Evolutionary conservation across 2,329 filamentous ascomycete species (phyloP).

Genomic region (Cryphonectria japonica): DNA sequence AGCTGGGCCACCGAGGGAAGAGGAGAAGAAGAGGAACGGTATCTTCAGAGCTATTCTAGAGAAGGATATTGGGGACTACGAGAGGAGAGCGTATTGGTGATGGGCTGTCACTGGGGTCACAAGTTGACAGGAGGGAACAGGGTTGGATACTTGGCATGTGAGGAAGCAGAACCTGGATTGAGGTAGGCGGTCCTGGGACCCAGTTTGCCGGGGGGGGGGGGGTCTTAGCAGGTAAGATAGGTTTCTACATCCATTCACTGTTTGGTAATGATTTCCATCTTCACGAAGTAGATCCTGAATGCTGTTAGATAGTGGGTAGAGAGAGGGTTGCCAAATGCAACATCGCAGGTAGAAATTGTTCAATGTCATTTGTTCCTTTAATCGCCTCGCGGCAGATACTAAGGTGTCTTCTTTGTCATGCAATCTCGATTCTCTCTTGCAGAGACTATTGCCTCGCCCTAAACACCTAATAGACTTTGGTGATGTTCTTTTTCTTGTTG

Average conservation of each 20-base stretch:
- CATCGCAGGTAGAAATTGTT: not conserved
- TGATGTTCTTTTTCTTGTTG: not conserved
- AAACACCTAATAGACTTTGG: not conserved
- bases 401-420: constrained; percentile 2
- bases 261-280: not conserved
- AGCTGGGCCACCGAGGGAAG: too few relatives aligned
- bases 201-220: not conserved
- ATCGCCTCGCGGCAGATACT: not conserved
- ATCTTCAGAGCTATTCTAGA: too few relatives aligned
- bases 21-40: too few relatives aligned
- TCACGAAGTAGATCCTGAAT: not conserved
- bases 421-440: not conserved
- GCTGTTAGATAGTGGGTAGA: not conserved
- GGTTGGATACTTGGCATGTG: not conserved
- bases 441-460: not conserved
- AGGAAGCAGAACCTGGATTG: not conserved
- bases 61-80: not conserved
- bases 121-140: not conserved
- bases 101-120: too few relatives aligned
- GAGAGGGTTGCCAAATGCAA: not conserved
- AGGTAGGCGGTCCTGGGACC: not conserved
- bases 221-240: not conserved
- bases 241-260: not conserved
- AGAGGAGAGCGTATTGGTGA: not conserved
- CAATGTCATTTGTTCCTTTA: not conserved